Percentiles rank a stretch among this genome's conserved stretches.
Conservation (phyloP, 2,329 filamentous ascomycete genomes). For the Sporothrix mexicana region DNA sequence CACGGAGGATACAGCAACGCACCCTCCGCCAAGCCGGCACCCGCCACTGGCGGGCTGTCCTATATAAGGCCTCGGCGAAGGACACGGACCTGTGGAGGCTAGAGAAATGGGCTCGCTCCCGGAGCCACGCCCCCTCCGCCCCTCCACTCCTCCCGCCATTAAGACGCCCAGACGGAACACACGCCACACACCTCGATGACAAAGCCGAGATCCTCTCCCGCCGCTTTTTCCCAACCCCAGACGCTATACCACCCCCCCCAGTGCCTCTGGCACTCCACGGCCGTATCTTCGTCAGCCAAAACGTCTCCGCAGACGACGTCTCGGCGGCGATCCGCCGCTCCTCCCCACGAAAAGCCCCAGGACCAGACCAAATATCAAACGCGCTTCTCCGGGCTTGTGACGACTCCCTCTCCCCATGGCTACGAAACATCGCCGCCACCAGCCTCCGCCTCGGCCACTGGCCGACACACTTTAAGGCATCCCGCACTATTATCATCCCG, state of each 20-base stretch:
- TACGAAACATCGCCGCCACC: too few species aligned
- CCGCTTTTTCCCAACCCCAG: too few species aligned
- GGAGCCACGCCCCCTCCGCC: background rate
- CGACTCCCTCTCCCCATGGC: too few species aligned
- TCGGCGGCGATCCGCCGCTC: background rate
- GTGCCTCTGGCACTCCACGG: background rate
- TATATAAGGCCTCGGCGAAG: background rate
- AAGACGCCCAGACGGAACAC: background rate
- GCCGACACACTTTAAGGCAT: too few species aligned
- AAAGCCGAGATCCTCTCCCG: background rate
- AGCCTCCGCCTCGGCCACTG: too few species aligned
- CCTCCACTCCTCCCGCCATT: background rate
- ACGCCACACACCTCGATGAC: background rate
- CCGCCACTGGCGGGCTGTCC: background rate
- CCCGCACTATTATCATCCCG: background rate
- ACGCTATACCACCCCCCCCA: background rate
- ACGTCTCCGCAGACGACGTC: background rate
- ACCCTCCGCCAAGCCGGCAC: background rate
- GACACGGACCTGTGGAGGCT: background rate
- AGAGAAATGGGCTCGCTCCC: background rate
- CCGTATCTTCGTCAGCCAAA: background rate
- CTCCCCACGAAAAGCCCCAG: background rate
- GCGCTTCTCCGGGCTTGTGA: too few species aligned
- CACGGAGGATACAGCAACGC: background rate
- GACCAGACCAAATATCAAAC: background rate